phyloP scores from a whole-genome alignment of 1,139 yeast species.

The Candida tetrigidarum region DNA sequence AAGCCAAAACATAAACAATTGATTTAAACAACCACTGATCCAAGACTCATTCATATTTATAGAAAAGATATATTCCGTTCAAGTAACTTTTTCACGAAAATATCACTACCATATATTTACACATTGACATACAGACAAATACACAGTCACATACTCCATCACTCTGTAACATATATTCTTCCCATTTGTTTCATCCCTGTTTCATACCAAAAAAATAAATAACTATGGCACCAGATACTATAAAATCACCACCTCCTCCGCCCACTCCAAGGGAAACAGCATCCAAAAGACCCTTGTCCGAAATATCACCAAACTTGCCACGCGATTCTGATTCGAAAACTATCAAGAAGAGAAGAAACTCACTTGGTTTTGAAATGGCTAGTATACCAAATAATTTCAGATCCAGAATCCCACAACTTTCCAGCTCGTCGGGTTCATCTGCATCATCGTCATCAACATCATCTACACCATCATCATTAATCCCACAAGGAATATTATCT shows the following conservation, averaged over 20 bases:
- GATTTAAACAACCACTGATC: too few species aligned
- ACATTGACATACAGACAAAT: neutral
- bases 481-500: slow-evolving; percentile 15
- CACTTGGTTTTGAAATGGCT: slow-evolving; percentile 16
- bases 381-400: slow-evolving; percentile 11
- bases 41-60: too few species aligned
- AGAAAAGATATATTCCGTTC: too few species aligned
- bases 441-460: slow-evolving; percentile 7
- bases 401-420: slow-evolving; percentile 15
- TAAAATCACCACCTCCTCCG: slow-evolving; percentile 2
- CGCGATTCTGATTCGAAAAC: neutral
- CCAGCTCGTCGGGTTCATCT: slow-evolving; percentile 3
- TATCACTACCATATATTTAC: neutral
- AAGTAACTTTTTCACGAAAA: too few species aligned
- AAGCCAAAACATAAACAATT: too few species aligned
- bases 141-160: too few species aligned
- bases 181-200: slow-evolving; percentile 12
- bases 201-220: slow-evolving; percentile 10
- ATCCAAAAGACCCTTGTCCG: slow-evolving; percentile 14
- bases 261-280: neutral
- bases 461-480: slow-evolving; percentile 2
- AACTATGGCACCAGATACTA: slow-evolving; percentile 1
- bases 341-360: slow-evolving; percentile 10
- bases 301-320: slow-evolving; percentile 13
- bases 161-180: neutral